Base-by-base conservation (phyloP, 208 protist genomes). In the Porcisia deanei region DNA sequence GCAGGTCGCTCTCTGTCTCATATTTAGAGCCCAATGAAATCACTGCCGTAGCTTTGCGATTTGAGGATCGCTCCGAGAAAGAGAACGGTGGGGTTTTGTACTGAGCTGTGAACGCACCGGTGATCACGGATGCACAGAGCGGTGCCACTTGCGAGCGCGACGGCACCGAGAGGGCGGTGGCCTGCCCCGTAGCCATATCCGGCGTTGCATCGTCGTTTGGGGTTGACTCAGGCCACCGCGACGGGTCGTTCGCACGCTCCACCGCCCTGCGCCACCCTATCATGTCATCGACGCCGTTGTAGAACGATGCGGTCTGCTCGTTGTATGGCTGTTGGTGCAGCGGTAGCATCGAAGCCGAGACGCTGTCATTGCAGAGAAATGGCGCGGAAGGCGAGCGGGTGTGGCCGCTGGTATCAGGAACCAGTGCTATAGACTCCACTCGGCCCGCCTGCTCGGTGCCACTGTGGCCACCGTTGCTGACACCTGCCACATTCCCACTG, bases 281-380 rank as follows among this genome's bases (percentile, higher is more conserved):
- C 54, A 70, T 41, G 45, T 58, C 53, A 37, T 76, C 70, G 0
- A 80, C 39, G n/a, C 81, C 63, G 69, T 83, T 83, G 80, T 89
- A 89, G 65, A 89, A 89, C 39, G 65, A 65, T 37, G 81, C 82
- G 14, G 82, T 87, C 16, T 69, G 71, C 39, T 64, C 70, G 54
- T 25, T 87, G 75, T 87, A 90, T 52, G 79, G 86, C 74, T 89
- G 85, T 59, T 83, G 77, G 43, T 90, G 83, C 45, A 90, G n/a
- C 6, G 81, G 84, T 10, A 85, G 20, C 16, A 22, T 39, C 47
- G 64, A 73, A 20, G 37, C 25, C 37, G 25, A 53, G 20, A 41
- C 68, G 57, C 53, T 65, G 65, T 73, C 57, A 53, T 41, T 65
- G 60, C 65, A 55, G 16, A 69, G 1, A 39, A 43, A 18, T 16